A percentile compares a stretch with the other conserved stretches of the same genome.
These are phyloP conservation scores for Mucor piriformis DNA, from an alignment of 371 early-diverging fungal genomes.

Conservation along the genomic window DNA sequence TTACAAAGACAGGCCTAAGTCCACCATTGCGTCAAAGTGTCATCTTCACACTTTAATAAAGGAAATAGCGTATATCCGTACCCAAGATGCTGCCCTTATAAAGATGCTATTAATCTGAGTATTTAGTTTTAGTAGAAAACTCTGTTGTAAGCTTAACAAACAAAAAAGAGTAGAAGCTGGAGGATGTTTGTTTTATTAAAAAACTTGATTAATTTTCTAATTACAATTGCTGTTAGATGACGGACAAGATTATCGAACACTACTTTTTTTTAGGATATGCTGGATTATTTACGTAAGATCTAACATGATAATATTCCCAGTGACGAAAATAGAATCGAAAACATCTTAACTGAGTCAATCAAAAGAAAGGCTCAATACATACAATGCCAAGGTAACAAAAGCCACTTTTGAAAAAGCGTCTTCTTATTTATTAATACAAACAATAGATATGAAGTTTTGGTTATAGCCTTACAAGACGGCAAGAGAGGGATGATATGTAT, in stretches of 20 bases:
- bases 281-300: not conserved
- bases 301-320: too few species aligned
- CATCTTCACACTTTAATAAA: conserved; percentile 27
- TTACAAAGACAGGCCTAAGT: conserved; percentile 22
- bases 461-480: too few species aligned
- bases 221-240: not conserved
- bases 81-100: conserved; percentile 22
- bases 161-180: conserved; percentile 4
- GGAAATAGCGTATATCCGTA: conserved; percentile 15
- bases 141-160: conserved; percentile 15
- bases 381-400: too few species aligned
- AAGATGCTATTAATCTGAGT: conserved; percentile 23
- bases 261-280: not conserved
- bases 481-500: too few species aligned
- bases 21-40: conserved; percentile 20
- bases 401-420: too few species aligned
- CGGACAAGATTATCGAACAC: not conserved
- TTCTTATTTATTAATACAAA: too few species aligned
- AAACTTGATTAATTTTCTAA: not conserved
- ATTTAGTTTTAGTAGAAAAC: conserved; percentile 19
- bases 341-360: too few species aligned
- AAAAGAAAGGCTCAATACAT: too few species aligned
- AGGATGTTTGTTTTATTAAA: not conserved
- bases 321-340: too few species aligned
- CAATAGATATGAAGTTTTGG: too few species aligned